These are phyloP conservation scores for Wickerhamomyces alni DNA, from an alignment of 805 yeast genomes.

Conservation along the genomic window DNA sequence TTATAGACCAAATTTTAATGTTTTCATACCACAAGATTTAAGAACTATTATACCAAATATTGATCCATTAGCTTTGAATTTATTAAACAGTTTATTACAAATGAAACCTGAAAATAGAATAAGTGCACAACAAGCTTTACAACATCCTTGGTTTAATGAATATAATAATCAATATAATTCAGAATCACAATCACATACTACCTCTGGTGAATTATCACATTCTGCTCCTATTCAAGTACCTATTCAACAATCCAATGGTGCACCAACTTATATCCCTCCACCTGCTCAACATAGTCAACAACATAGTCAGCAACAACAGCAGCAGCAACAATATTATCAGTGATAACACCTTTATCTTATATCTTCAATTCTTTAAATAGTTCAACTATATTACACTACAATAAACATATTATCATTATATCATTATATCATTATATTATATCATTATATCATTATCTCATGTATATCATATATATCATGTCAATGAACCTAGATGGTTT, in stretches of 20 bases:
- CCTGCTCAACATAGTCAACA: slow-evolving; percentile 4
- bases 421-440: too few relatives aligned
- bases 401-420: too few relatives aligned
- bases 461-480: too few relatives aligned
- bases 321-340: slow-evolving; percentile 14
- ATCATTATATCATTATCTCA: too few relatives aligned
- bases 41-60: slow-evolving; percentile 69
- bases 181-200: background rate
- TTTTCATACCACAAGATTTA: slow-evolving; percentile 86
- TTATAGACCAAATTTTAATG: slow-evolving; percentile 76
- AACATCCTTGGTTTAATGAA: slow-evolving; percentile 90
- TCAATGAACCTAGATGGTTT: too few relatives aligned
- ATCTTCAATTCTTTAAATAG: background rate
- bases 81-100: slow-evolving; percentile 68
- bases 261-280: background rate
- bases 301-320: slow-evolving; percentile 6
- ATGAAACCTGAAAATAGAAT: slow-evolving; percentile 95
- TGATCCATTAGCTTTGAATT: slow-evolving; percentile 77
- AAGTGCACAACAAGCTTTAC: slow-evolving; percentile 86
- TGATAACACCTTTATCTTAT: background rate
- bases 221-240: background rate
- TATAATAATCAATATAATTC: slow-evolving; percentile 32
- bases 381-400: too few relatives aligned
- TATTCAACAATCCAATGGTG: slow-evolving; percentile 1
- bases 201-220: background rate